phyloP scores from a whole-genome alignment of 345 rosid species.

The Citrus trifoliata region DNA sequence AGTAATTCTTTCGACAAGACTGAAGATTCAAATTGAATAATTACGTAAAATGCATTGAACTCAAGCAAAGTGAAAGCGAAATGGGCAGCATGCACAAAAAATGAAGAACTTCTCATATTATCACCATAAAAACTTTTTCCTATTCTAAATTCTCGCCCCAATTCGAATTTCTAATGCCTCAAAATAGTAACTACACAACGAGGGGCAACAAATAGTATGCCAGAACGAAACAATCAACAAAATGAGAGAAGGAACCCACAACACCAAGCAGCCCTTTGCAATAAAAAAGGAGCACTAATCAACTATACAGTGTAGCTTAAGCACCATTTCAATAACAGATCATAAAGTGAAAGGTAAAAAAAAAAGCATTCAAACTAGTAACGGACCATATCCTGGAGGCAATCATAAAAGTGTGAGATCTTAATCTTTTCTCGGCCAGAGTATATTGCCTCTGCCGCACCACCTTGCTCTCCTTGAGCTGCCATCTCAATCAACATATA shows the following conservation, averaged over 20 bases:
- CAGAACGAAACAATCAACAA: neutral
- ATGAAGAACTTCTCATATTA: neutral
- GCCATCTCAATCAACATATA: constrained; percentile 95
- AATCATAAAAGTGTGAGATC: constrained; percentile 67
- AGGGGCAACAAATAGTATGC: neutral
- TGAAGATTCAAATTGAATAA: no score
- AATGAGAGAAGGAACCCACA: neutral
- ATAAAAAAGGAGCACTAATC: neutral
- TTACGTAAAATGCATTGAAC: no score
- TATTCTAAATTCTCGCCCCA: neutral
- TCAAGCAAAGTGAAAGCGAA: no score
- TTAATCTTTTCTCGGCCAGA: constrained; percentile 68
- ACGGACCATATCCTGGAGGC: constrained; percentile 73
- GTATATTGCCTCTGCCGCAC: constrained; percentile 71
- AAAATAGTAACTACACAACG: neutral
- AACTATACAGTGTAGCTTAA: neutral
- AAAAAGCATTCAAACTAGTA: constrained; percentile 22
- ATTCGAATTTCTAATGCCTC: neutral
- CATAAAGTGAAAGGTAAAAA: neutral
- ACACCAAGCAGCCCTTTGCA: neutral
- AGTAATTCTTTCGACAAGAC: no score
- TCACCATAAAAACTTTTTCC: neutral
- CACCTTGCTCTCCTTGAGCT: constrained; percentile 84
- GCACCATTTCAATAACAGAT: neutral
- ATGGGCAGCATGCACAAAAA: neutral